Evolutionary conservation across 1,284 basidiomycete genomes (phyloP).

Genomic region (Malassezia japonica): DNA sequence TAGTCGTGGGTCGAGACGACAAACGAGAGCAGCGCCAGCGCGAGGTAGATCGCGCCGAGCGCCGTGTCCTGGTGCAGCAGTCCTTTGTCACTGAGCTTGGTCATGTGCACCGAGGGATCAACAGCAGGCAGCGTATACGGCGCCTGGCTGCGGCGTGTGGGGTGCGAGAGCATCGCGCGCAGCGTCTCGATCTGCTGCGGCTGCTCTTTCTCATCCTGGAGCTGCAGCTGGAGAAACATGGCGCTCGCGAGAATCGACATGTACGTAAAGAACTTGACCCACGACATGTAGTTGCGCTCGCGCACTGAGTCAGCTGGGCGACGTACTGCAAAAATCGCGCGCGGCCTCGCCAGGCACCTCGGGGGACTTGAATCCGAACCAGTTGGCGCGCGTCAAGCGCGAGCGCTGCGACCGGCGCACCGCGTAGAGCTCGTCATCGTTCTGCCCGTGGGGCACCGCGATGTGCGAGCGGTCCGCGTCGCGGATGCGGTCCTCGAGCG

Average conservation of each 20-base stretch:
- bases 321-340: conserved; percentile 15
- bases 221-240: conserved; percentile 11
- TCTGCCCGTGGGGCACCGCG: not conserved
- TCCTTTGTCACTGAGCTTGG: not conserved
- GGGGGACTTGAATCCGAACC: conserved; percentile 1
- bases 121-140: not conserved
- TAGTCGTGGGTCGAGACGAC: conserved; percentile 10
- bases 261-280: conserved; percentile 6
- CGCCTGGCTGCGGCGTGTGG: not conserved
- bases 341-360: conserved; percentile 2
- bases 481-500: not conserved
- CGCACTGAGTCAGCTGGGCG: not conserved
- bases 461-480: not conserved
- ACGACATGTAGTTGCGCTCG: conserved; percentile 12
- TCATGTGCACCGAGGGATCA: too few species aligned
- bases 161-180: not conserved
- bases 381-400: not conserved
- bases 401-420: too few species aligned
- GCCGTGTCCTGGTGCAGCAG: not conserved
- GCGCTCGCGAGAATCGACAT: conserved; percentile 4
- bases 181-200: not conserved
- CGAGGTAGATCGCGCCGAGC: conserved; percentile 10
- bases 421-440: not conserved
- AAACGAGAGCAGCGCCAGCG: conserved; percentile 1
- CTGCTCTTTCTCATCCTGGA: not conserved